Conservation (phyloP, 768 basidiomycete genomes). For the Gloeophyllum trabeum region DNA sequence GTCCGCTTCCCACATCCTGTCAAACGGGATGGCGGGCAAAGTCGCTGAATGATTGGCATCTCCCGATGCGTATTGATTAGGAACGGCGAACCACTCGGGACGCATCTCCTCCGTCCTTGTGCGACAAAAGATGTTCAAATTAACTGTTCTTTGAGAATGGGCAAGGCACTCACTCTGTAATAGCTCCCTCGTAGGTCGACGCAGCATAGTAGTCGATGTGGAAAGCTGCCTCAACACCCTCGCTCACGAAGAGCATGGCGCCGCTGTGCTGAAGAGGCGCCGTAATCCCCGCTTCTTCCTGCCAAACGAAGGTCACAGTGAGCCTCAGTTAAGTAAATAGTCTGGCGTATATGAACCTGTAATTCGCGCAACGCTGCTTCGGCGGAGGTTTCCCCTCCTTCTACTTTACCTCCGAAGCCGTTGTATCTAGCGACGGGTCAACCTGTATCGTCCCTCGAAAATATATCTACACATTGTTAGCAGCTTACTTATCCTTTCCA, state of each 20-base stretch:
- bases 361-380: slow-evolving; percentile 74
- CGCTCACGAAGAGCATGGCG: slow-evolving; percentile 48
- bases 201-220: slow-evolving; percentile 68
- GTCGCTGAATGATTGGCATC: slow-evolving; percentile 1
- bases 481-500: slow-evolving; percentile 45
- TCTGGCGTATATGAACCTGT: slow-evolving; percentile 24
- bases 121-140: not conserved
- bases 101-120: slow-evolving; percentile 82
- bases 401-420: slow-evolving; percentile 86
- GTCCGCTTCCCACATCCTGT: slow-evolving; percentile 55
- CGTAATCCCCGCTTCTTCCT: slow-evolving; percentile 80
- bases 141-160: not conserved
- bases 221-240: slow-evolving; percentile 46
- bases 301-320: not conserved
- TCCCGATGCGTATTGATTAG: slow-evolving; percentile 1
- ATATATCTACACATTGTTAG: not conserved
- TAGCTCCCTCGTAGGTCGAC: slow-evolving; percentile 41
- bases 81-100: slow-evolving; percentile 63
- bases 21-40: slow-evolving; percentile 43
- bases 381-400: slow-evolving; percentile 52
- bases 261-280: slow-evolving; percentile 57
- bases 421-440: slow-evolving; percentile 48
- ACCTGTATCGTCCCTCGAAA: not conserved
- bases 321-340: not conserved
- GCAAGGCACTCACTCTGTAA: slow-evolving; percentile 46